Evolutionary conservation across 176 grass and related monocot genomes (phyloP), one percentile per base, ranked within the genome.

Genomic region (Guadua angustifolia): DNA sequence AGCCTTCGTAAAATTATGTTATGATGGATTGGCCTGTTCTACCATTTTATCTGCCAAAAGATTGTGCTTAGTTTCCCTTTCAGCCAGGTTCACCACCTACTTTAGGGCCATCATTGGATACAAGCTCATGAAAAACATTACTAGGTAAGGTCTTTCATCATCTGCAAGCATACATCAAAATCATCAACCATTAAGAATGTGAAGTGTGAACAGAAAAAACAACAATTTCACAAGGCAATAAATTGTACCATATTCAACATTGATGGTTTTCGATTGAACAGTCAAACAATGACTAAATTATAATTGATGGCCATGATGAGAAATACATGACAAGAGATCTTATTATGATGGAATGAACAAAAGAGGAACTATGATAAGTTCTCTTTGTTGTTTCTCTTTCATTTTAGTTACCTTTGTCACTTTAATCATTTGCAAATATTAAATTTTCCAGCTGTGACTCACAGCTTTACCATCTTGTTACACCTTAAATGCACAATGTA

Each of bases 1-100:
- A 6, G 35, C 11, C 53, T 90, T 87, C 69, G 79, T n/a, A 87
- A 83, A 90, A 70, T 25, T 75, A 74, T 55, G 10, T 69, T 87
- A 80, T 26, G 85, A 70, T 84, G 66, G 62, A 80, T 87, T 90
- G 40, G 44, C 80, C 50, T 90, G 89, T 62, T 84, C 75, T 63
- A 90, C 80, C 89, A 84, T 90, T 75, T 87, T 75, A n/a, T n/a
- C n/a, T n/a, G n/a, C n/a, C n/a, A n/a, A n/a, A n/a, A n/a, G n/a
- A n/a, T n/a, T n/a, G n/a, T n/a, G n/a, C n/a, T n/a, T n/a, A n/a
- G n/a, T n/a, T n/a, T n/a, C n/a, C n/a, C n/a, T n/a, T n/a, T n/a
- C n/a, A n/a, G n/a, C n/a, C n/a, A n/a, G n/a, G n/a, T n/a, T n/a
- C n/a, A n/a, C n/a, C n/a, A n/a, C n/a, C n/a, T n/a, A n/a, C n/a